A percentile compares a stretch with the other conserved stretches of the same genome.
phyloP scores from a whole-genome alignment of 768 basidiomycete species.

The Coprinopsis cinerea region DNA sequence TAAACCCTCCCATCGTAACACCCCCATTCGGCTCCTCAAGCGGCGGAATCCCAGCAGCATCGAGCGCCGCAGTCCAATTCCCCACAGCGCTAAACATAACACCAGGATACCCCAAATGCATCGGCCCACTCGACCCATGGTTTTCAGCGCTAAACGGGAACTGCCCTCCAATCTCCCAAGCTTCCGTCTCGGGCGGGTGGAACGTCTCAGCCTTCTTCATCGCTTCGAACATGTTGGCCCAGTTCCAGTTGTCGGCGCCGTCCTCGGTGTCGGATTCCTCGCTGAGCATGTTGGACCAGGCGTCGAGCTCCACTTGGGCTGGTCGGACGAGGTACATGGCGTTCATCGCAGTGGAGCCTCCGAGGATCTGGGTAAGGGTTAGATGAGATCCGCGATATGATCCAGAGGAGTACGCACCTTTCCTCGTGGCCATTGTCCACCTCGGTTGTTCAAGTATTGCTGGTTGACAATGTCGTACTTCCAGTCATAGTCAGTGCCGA shows the following conservation, averaged over 20 bases:
- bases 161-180: slow-evolving; percentile 27
- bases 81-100: slow-evolving; percentile 41
- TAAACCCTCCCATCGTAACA: slow-evolving; percentile 42
- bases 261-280: slow-evolving; percentile 18
- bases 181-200: slow-evolving; percentile 35
- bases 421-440: slow-evolving; percentile 49
- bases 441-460: slow-evolving; percentile 32
- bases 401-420: slow-evolving; percentile 28
- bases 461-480: slow-evolving; percentile 38
- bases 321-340: slow-evolving; percentile 56
- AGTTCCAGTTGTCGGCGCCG: slow-evolving; percentile 32
- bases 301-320: slow-evolving; percentile 38
- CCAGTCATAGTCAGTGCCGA: slow-evolving; percentile 46
- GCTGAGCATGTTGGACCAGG: slow-evolving; percentile 35
- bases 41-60: slow-evolving; percentile 35
- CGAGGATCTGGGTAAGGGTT: slow-evolving; percentile 30
- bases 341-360: slow-evolving; percentile 59
- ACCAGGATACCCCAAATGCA: slow-evolving; percentile 18
- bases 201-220: slow-evolving; percentile 55
- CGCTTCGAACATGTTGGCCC: slow-evolving; percentile 36
- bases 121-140: slow-evolving; percentile 48
- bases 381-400: neutral
- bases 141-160: slow-evolving; percentile 38
- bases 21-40: slow-evolving; percentile 41
- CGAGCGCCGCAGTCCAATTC: slow-evolving; percentile 50